Evolutionary conservation across 2,329 filamentous ascomycete genomes (phyloP).

Genomic region (Tolypocladium inflatum): DNA sequence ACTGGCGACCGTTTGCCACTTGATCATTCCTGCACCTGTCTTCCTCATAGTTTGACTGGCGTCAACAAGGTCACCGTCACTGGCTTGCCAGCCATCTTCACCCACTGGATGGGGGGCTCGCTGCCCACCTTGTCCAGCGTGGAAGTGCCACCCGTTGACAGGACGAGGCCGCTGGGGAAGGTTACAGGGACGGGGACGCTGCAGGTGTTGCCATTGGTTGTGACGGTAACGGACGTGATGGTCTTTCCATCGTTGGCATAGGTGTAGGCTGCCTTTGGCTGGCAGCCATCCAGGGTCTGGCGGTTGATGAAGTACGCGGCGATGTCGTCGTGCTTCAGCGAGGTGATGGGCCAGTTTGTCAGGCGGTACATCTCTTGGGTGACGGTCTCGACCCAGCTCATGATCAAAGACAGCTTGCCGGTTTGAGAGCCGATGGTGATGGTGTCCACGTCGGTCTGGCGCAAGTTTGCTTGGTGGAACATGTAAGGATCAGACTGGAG

Average conservation of each 20-base stretch:
- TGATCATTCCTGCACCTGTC: not conserved
- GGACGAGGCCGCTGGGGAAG: slow-evolving; percentile 32
- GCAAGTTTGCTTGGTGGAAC: slow-evolving; percentile 56
- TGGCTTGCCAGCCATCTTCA: slow-evolving; percentile 31
- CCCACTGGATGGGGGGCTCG: slow-evolving; percentile 42
- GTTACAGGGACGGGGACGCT: slow-evolving; percentile 43
- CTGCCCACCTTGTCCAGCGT: slow-evolving; percentile 42
- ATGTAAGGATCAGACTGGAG: slow-evolving; percentile 46
- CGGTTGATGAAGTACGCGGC: slow-evolving; percentile 41
- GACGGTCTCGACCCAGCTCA: slow-evolving; percentile 46
- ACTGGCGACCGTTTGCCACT: not conserved
- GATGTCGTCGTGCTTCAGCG: slow-evolving; percentile 33
- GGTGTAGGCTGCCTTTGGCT: slow-evolving; percentile 36
- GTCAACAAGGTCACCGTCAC: slow-evolving; percentile 27
- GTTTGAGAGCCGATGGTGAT: slow-evolving; percentile 38
- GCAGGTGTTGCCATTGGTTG: slow-evolving; percentile 39
- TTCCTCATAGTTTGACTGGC: not conserved
- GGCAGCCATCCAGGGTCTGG: slow-evolving; percentile 40
- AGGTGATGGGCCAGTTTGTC: slow-evolving; percentile 14
- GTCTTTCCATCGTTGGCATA: slow-evolving; percentile 28
- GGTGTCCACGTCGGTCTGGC: slow-evolving; percentile 34
- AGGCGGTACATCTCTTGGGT: slow-evolving; percentile 44
- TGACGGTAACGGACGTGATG: slow-evolving; percentile 41
- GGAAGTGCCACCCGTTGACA: slow-evolving; percentile 29
- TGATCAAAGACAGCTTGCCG: slow-evolving; percentile 40